phyloP scores from a whole-genome alignment of 805 yeast species.

The Kodamaea sagamina region DNA sequence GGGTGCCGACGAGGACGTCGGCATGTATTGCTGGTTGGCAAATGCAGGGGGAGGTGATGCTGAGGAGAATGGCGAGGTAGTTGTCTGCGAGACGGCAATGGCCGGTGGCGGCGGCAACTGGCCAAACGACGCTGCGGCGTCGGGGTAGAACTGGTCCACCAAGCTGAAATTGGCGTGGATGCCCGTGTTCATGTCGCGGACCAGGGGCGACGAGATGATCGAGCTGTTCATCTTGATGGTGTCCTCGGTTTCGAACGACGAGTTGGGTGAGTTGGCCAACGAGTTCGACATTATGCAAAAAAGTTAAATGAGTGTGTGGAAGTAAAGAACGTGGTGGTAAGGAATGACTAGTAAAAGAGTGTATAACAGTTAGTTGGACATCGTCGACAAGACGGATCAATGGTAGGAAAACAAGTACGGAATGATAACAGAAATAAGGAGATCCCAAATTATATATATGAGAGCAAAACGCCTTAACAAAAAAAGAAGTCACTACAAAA shows the following conservation, averaged over 20 bases:
- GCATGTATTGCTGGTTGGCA: slow-evolving; percentile 6
- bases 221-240: slow-evolving; percentile 23
- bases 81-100: slow-evolving; percentile 13
- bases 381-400: not conserved
- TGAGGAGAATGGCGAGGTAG: slow-evolving; percentile 11
- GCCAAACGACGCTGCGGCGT: slow-evolving; percentile 12
- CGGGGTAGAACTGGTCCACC: slow-evolving; percentile 17
- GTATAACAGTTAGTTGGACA: slow-evolving; percentile 6
- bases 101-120: slow-evolving; percentile 27
- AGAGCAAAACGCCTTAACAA: slow-evolving; percentile 6
- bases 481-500: slow-evolving; percentile 2
- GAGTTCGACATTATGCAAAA: slow-evolving; percentile 16
- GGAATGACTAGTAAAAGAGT: slow-evolving; percentile 8
- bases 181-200: not conserved
- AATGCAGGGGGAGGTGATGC: slow-evolving; percentile 12
- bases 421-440: slow-evolving; percentile 9
- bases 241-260: slow-evolving; percentile 25
- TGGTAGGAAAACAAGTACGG: slow-evolving; percentile 10
- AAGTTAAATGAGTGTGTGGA: not conserved
- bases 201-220: slow-evolving; percentile 16
- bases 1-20: slow-evolving; percentile 3
- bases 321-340: not conserved
- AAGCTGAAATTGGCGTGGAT: slow-evolving; percentile 8
- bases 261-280: slow-evolving; percentile 20
- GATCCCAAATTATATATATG: slow-evolving; percentile 6